phyloP scores from a whole-genome alignment of 768 basidiomycete species.

The Boletus vinaceobasis region DNA sequence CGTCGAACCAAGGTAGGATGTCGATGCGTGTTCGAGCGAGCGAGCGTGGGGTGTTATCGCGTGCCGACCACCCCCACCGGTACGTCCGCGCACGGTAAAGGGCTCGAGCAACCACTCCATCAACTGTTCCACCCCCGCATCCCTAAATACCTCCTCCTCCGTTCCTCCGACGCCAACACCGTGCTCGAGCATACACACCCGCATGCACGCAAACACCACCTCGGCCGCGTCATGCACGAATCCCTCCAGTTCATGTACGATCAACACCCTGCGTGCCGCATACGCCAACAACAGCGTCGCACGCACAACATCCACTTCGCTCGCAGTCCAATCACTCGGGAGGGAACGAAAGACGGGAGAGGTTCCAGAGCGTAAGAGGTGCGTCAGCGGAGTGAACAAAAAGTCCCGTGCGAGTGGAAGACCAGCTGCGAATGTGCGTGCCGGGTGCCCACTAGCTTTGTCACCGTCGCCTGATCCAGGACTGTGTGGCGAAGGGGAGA shows the following conservation, averaged over 20 bases:
- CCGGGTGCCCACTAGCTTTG: background rate
- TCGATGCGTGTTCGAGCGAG: constrained; percentile 52
- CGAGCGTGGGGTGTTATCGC: constrained; percentile 10
- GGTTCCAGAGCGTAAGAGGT: constrained; percentile 76
- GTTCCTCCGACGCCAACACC: constrained; percentile 36
- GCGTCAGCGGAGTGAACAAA: constrained; percentile 65
- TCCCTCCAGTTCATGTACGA: constrained; percentile 36
- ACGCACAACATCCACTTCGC: constrained; percentile 74
- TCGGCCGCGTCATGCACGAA: constrained; percentile 30
- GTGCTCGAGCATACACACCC: constrained; percentile 94
- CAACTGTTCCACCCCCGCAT: constrained; percentile 52
- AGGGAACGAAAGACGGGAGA: constrained; percentile 65
- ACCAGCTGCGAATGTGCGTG: constrained; percentile 22
- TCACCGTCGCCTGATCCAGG: background rate
- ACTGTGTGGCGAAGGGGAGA: background rate
- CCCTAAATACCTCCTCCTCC: constrained; percentile 75
- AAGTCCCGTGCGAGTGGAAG: constrained; percentile 61
- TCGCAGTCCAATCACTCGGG: constrained; percentile 71
- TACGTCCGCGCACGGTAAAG: constrained; percentile 36
- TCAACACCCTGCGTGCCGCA: constrained; percentile 45
- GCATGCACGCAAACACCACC: constrained; percentile 79
- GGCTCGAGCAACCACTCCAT: constrained; percentile 61
- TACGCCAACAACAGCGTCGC: constrained; percentile 62
- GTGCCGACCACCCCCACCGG: background rate
- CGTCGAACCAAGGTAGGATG: constrained; percentile 54